Conservation (phyloP, 345 rosid genomes). For the Pugionium cornutum region DNA sequence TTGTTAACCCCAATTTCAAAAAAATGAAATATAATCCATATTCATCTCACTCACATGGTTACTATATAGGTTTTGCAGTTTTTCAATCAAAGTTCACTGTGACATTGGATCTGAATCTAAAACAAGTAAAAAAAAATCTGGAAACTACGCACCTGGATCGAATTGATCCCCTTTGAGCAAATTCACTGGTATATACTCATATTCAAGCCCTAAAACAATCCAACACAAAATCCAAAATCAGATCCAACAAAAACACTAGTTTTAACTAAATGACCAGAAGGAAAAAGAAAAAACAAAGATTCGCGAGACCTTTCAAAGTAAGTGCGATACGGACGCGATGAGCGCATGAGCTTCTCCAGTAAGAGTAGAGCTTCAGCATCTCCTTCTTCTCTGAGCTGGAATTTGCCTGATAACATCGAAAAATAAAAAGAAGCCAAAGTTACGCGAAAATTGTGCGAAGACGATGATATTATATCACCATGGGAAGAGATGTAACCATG, state of each 20-base stretch:
- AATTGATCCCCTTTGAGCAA: conserved; percentile 59
- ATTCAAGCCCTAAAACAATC: conserved; percentile 52
- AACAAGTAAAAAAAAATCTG: not conserved
- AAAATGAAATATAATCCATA: too few species aligned
- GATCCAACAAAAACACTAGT: not conserved
- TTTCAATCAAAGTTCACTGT: conserved; percentile 11
- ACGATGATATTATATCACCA: too few species aligned
- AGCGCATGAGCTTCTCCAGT: conserved; percentile 79
- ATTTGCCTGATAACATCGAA: too few species aligned
- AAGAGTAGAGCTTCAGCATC: conserved; percentile 56
- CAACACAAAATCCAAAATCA: conserved; percentile 4
- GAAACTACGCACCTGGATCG: conserved; percentile 49
- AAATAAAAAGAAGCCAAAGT: too few species aligned
- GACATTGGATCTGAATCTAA: not conserved
- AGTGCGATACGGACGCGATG: conserved; percentile 78
- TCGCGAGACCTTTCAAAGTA: conserved; percentile 58
- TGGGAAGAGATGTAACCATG: too few species aligned
- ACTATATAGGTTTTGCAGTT: not conserved
- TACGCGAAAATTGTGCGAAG: too few species aligned
- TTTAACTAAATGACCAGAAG: not conserved
- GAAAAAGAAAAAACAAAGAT: not conserved
- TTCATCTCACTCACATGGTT: not conserved
- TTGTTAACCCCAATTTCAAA: too few species aligned
- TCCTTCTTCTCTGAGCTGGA: too few species aligned
- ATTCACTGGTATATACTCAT: conserved; percentile 66